Conservation (phyloP, 768 basidiomycete species). For the Phlegmacium glaucopus region DNA sequence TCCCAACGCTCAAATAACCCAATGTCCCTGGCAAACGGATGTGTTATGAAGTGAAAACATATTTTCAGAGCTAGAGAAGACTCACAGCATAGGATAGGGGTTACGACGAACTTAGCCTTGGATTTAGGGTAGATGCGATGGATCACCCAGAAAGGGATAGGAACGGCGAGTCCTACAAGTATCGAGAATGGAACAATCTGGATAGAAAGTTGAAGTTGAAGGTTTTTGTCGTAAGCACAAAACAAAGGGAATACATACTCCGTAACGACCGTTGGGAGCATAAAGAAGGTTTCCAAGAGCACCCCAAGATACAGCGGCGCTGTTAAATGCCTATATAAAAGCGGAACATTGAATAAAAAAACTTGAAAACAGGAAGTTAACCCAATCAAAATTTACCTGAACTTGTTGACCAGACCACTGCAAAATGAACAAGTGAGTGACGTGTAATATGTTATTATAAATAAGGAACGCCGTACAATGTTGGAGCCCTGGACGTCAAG, state of each 20-base stretch:
- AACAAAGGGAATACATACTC: conserved; percentile 25
- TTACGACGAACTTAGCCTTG: conserved; percentile 45
- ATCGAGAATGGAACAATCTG: conserved; percentile 45
- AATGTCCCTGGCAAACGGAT: conserved; percentile 30
- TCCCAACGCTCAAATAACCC: conserved; percentile 50
- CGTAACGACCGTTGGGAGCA: conserved; percentile 43
- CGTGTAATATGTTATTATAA: background rate
- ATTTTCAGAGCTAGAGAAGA: background rate
- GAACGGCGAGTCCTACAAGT: conserved; percentile 47
- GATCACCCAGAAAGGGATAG: conserved; percentile 53
- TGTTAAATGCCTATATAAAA: conserved; percentile 31
- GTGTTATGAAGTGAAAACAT: background rate
- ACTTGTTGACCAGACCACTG: conserved; percentile 49
- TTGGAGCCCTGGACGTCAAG: conserved; percentile 50
- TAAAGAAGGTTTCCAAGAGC: conserved; percentile 48
- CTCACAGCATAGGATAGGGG: conserved; percentile 43
- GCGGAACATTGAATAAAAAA: background rate
- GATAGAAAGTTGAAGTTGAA: conserved; percentile 11
- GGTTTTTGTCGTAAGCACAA: conserved; percentile 4
- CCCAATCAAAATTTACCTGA: conserved; percentile 14
- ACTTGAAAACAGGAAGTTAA: background rate
- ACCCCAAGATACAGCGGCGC: conserved; percentile 55
- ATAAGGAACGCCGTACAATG: conserved; percentile 34
- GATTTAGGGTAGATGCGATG: conserved; percentile 47
- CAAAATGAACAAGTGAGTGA: conserved; percentile 18